A percentile compares a stretch with the other conserved stretches of the same genome.
Conservation (phyloP, 1,139 yeast species). For the Arxiozyma heterogenica region DNA sequence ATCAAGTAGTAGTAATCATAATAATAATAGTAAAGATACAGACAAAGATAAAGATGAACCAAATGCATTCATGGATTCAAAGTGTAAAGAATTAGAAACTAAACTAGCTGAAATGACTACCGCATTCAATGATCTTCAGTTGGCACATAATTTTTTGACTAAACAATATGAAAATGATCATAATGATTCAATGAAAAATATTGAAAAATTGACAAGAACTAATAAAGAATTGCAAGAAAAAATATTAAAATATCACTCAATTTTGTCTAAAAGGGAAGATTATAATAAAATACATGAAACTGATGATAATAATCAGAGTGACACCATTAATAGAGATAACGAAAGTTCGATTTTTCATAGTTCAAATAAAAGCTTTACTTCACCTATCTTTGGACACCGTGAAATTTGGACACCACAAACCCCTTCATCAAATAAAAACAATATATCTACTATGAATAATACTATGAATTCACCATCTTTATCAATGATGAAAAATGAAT, state of each 20-base stretch:
- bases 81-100: not conserved
- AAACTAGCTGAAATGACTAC: conserved; percentile 17
- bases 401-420: conserved; percentile 2
- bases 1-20: not conserved
- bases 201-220: conserved; percentile 24
- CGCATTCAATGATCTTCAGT: conserved; percentile 28
- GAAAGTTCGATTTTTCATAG: not conserved
- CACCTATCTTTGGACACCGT: not conserved
- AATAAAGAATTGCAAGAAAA: conserved; percentile 27
- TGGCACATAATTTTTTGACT: conserved; percentile 30
- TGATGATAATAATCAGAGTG: too few relatives aligned
- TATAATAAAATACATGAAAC: not conserved
- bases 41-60: not conserved
- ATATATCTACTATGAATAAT: conserved; percentile 3
- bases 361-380: not conserved
- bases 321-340: not conserved
- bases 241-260: conserved; percentile 21
- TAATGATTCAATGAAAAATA: conserved; percentile 22
- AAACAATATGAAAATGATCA: conserved; percentile 29
- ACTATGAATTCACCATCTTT: conserved; percentile 18
- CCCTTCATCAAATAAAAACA: not conserved
- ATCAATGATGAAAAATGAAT: conserved; percentile 27
- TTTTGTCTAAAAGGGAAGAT: conserved; percentile 13
- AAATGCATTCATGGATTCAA: not conserved
- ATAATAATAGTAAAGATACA: too few relatives aligned